These are phyloP conservation scores for Leptographium flavum DNA, from an alignment of 2,329 filamentous ascomycete genomes.

Conservation along the genomic window DNA sequence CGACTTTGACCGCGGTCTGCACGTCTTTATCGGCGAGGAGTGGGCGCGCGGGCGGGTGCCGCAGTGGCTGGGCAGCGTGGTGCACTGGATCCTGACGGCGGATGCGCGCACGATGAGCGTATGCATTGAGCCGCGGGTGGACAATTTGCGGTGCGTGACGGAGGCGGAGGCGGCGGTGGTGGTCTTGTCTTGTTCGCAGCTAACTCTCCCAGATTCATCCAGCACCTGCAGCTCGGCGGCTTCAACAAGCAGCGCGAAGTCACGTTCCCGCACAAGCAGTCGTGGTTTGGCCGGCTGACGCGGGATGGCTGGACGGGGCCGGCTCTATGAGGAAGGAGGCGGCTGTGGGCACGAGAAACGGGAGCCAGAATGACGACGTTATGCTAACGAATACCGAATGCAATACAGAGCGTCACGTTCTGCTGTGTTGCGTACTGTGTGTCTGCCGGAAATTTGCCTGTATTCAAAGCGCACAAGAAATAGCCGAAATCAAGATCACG, in stretches of 20 bases:
- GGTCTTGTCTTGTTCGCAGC: constrained; percentile 14
- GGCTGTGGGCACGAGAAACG: too few species aligned
- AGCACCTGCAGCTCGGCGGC: constrained; percentile 57
- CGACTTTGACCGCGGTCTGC: constrained; percentile 79
- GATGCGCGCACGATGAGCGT: constrained; percentile 73
- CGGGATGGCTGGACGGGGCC: constrained; percentile 71
- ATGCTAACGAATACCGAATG: not conserved
- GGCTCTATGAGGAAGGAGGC: constrained; percentile 25
- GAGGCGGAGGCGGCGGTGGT: too few species aligned
- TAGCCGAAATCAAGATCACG: too few species aligned
- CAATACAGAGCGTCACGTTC: too few species aligned
- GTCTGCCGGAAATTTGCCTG: too few species aligned
- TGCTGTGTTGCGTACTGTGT: too few species aligned
- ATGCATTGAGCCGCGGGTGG: constrained; percentile 77
- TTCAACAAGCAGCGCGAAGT: constrained; percentile 83
- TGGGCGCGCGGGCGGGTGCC: constrained; percentile 75
- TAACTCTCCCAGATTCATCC: constrained; percentile 42
- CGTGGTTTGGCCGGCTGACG: constrained; percentile 67
- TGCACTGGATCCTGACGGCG: constrained; percentile 71
- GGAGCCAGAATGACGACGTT: too few species aligned
- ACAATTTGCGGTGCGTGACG: constrained; percentile 82
- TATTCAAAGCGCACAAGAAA: too few species aligned
- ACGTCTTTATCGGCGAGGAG: constrained; percentile 81
- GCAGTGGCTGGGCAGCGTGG: constrained; percentile 69
- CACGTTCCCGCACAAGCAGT: constrained; percentile 82